Base-by-base conservation (phyloP, 2,329 filamentous ascomycete genomes). In the Fusarium penzigii region DNA sequence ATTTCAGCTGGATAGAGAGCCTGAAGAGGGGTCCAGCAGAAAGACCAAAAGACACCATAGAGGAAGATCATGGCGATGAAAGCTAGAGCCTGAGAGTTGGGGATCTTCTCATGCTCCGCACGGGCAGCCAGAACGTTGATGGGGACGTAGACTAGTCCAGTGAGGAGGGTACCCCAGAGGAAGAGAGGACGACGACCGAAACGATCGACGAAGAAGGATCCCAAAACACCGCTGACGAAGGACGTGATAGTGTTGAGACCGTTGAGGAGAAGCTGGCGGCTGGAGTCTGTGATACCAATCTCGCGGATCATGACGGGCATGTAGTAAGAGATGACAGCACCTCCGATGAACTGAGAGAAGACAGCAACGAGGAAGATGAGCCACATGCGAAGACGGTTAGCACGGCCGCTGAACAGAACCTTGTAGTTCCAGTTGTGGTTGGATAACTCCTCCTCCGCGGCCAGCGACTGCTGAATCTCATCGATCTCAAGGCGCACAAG, bases 21-120 rank as follows among this genome's bases (percentile, higher is more conserved):
- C 29, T 50, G 48, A 11, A 50, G 48, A n/a, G 48, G 48, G 20
- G 48, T 50, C 42, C 42, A 50, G 17, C 32, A 44, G 42, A 50
- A 50, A 16, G 48, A 50, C 3, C 17, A 44, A 14, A 50, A 34
- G 20, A 50, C 40, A 7, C 42, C 42, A 42, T 45, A 50, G 14
- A 50, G 42, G 42, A 45, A 50, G 42, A 39, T 45, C 32, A 50
- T 40, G 38, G 42, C 48, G 16, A 50, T 44, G 38, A 44, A 44
- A 11, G 48, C 42, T 11, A 45, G 44, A 2, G 36, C 48, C 3
- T 16, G 16, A 17, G 36, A 36, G n/a, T 29, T 45, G 7, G 29
- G 10, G 25, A 50, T 45, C 2, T 50, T 29, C 9, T 29, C 43
- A 6, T 39, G 36, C 14, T 25, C 20, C 5, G 42, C 17, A 14